Conservation (phyloP, 345 rosid species). For the Rhodamnia argentea region DNA sequence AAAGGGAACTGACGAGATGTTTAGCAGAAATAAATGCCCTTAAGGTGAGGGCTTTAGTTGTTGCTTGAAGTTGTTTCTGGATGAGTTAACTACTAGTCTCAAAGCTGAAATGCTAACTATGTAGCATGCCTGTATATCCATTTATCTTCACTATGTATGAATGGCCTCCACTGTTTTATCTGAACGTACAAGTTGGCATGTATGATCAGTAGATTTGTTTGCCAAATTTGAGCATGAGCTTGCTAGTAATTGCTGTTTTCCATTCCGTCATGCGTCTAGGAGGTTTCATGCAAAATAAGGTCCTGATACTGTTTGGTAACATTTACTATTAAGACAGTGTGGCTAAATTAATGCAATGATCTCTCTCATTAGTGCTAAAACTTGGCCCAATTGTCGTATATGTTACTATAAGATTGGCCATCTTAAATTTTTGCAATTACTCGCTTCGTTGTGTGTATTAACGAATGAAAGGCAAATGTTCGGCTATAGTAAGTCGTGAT, state of each 20-base stretch:
- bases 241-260: not conserved
- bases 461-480: not conserved
- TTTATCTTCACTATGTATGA: not conserved
- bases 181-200: not conserved
- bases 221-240: not conserved
- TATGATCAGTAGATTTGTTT: not conserved
- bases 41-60: conserved; percentile 32
- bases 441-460: not conserved
- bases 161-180: not conserved
- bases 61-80: not conserved
- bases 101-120: not conserved
- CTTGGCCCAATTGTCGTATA: not conserved
- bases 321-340: not conserved
- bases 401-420: not conserved
- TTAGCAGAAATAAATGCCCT: conserved; percentile 55
- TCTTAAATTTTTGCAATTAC: not conserved
- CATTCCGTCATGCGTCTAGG: not conserved
- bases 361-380: not conserved
- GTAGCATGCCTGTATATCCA: not conserved
- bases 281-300: not conserved
- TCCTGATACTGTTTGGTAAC: not conserved
- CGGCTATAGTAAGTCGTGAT: not conserved
- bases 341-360: not conserved
- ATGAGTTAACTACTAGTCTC: not conserved
- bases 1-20: conserved; percentile 34